These are phyloP conservation scores for Pouteria campechiana DNA, from an alignment of 179 eudicot species.

Conservation along the genomic window DNA sequence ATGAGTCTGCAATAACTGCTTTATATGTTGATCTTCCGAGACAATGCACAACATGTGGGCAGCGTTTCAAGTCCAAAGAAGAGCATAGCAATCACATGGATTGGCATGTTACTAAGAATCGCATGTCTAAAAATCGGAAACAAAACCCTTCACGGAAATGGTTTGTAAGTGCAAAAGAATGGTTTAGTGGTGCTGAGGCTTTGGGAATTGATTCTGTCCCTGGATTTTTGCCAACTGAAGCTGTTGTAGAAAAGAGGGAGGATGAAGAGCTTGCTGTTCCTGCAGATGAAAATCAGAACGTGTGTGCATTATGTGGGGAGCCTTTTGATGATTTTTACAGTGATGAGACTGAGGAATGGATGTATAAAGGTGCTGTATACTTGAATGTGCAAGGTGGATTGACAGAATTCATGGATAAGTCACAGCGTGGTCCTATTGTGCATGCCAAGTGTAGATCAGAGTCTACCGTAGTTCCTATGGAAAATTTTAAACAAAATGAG, in stretches of 20 bases:
- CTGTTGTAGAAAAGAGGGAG: constrained; percentile 51
- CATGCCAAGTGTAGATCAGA: constrained; percentile 92
- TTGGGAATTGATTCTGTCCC: constrained; percentile 70
- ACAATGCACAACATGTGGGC: constrained; percentile 93
- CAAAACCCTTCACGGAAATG: constrained; percentile 90
- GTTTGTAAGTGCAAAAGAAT: constrained; percentile 71
- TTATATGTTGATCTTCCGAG: constrained; percentile 78
- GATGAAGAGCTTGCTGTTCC: constrained; percentile 83
- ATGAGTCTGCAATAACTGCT: constrained; percentile 55
- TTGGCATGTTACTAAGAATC: constrained; percentile 92
- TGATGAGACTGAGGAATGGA: constrained; percentile 95
- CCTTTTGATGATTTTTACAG: constrained; percentile 82
- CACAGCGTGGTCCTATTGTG: constrained; percentile 83
- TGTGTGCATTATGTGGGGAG: constrained; percentile 87
- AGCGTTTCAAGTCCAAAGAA: constrained; percentile 75
- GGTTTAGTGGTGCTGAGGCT: constrained; percentile 93
- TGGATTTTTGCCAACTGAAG: constrained; percentile 64
- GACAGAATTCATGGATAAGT: constrained; percentile 48
- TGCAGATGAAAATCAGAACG: constrained; percentile 83
- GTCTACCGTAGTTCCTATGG: constrained; percentile 29
- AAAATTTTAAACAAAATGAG: constrained; percentile 27
- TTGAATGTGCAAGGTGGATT: constrained; percentile 59
- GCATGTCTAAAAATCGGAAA: constrained; percentile 69
- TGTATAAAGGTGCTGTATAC: constrained; percentile 91
- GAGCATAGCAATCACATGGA: constrained; percentile 98